A percentile compares a stretch with the other conserved stretches of the same genome.
Evolutionary conservation across 139 green algal genomes (phyloP).

Genomic region (Volvox reticuliferus): DNA sequence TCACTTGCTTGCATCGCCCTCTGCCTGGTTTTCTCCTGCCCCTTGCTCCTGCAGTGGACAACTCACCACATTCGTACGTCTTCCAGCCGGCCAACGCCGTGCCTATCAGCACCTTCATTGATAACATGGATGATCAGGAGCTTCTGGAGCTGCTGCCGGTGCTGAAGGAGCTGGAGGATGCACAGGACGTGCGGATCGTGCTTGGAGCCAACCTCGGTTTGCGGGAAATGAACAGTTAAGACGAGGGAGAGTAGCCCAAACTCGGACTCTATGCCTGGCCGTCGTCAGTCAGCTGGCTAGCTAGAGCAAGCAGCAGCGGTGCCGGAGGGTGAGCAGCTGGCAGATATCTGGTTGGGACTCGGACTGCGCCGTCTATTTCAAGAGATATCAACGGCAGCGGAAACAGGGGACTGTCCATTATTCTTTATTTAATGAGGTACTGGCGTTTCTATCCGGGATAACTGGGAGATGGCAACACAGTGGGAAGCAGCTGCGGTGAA

Average conservation of each 20-base stretch:
- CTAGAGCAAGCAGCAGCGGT: too few species aligned
- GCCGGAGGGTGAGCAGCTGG: too few species aligned
- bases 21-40: too few species aligned
- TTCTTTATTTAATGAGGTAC: constrained; percentile 19
- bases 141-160: constrained; percentile 90
- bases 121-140: constrained; percentile 92
- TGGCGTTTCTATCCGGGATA: too few species aligned
- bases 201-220: constrained; percentile 54
- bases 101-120: constrained; percentile 92
- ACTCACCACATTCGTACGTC: constrained; percentile 96
- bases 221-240: constrained; percentile 9
- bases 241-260: too few species aligned
- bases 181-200: constrained; percentile 75
- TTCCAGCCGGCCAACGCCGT: constrained; percentile 98
- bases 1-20: too few species aligned
- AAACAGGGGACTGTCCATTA: not conserved
- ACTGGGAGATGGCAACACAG: too few species aligned
- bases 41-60: constrained; percentile 82
- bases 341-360: too few species aligned
- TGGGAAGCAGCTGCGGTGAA: too few species aligned
- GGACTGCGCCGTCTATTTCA: too few species aligned
- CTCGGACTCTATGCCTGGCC: too few species aligned
- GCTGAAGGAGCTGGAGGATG: constrained; percentile 75
- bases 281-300: too few species aligned
- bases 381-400: not conserved